Base-by-base conservation (phyloP, 306 rosid species). In the Acacia melanoxylon region DNA sequence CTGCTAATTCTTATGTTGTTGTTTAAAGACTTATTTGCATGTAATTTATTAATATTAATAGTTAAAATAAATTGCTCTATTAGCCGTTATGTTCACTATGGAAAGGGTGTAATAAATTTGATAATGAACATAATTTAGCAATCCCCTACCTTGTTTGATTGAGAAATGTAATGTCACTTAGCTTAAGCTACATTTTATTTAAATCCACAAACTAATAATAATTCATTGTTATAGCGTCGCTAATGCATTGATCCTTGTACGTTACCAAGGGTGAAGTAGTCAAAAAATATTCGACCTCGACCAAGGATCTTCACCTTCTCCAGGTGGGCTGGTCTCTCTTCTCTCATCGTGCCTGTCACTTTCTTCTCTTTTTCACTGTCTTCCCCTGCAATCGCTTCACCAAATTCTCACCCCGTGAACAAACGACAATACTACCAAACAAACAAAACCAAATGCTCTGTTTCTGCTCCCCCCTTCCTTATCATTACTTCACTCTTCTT, bases 401-500 rank as follows among this genome's bases (percentile, higher is more conserved):
- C 76, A 49, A 35, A 20, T 19, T 27, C 58, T 27, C 49, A 44
- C 67, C 8, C 62, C 27, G 29, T 0, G 48, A 9, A 22, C 1
- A 20, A 14, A 41, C 19, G 3, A 40, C 29, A 19, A 12, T 13
- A 40, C 48, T 37, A 68, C 2, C 13, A 58, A 58, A 58, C 12
- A 56, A 74, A 4, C 11, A 0, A 17, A 58, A 22, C 10, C 78
- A 83, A 52, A 86, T 90, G 83, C 85, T 83, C 85, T 86, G 86
- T 83, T 76, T 37, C 3, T 79, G 65, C 33, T 76, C 80, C 5
- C 10, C 19, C 27, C 40, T 5, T 62, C 37, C 76, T 80, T 42
- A 78, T 80, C 63, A 80, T 82, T 85, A 79, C 80, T 84, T 45
- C 54, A 29, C 68, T 66, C 66, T 67, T 67, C 81, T 1, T 33